Conservation (phyloP, 345 rosid genomes). For the Jatropha curcas region DNA sequence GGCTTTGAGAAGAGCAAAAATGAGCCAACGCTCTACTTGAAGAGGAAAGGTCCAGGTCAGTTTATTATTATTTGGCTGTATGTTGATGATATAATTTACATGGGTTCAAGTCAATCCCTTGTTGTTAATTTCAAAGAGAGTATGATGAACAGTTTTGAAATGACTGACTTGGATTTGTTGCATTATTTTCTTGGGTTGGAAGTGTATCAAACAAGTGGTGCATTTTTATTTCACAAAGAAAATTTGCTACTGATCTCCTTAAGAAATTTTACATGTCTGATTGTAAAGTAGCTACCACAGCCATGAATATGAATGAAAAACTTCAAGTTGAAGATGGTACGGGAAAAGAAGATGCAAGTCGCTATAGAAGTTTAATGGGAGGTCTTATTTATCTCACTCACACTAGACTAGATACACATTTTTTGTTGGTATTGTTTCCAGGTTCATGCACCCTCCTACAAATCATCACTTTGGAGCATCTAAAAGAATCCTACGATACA, state of each 20-base stretch:
- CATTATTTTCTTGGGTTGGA: background rate
- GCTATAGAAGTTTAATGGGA: background rate
- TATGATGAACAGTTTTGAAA: background rate
- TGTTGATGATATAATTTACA: constrained; percentile 7
- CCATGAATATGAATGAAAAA: constrained; percentile 12
- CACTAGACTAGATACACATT: background rate
- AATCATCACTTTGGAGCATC: constrained; percentile 9
- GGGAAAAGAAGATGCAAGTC: background rate
- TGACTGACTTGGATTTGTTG: background rate
- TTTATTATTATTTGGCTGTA: background rate
- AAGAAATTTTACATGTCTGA: background rate
- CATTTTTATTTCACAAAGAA: background rate
- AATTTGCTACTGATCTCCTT: background rate
- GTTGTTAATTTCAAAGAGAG: background rate
- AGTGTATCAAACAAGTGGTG: background rate
- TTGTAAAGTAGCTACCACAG: background rate
- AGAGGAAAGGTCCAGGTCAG: background rate
- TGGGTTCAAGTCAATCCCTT: background rate
- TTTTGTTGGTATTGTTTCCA: background rate
- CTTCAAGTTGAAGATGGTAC: constrained; percentile 1
- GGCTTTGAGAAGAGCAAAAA: background rate
- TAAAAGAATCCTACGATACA: background rate
- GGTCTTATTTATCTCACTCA: background rate
- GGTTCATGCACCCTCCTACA: constrained; percentile 6
- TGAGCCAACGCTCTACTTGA: constrained; percentile 3